Percentiles rank a stretch among this genome's conserved stretches.
Evolutionary conservation across 1,139 yeast genomes (phyloP).

Genomic region (Geotrichum cucujoidarum): DNA sequence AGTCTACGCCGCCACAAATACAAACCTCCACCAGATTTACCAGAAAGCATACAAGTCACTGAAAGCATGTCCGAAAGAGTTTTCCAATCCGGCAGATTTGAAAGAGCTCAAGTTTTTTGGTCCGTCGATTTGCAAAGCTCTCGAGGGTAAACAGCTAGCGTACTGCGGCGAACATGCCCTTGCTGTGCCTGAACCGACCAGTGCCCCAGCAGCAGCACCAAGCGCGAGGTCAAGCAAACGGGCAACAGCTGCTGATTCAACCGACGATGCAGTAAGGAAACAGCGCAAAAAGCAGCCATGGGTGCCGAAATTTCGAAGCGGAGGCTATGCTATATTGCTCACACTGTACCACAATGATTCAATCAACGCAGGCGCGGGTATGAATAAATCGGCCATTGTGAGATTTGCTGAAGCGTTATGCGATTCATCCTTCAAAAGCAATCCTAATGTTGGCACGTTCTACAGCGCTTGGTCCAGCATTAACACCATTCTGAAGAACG

Average conservation of each 20-base stretch:
- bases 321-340: slow-evolving; percentile 79
- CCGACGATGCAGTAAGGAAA: slow-evolving; percentile 22
- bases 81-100: slow-evolving; percentile 50
- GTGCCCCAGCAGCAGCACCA: slow-evolving; percentile 12
- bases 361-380: slow-evolving; percentile 41
- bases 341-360: slow-evolving; percentile 54
- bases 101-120: slow-evolving; percentile 54
- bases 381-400: slow-evolving; percentile 58
- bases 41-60: slow-evolving; percentile 48
- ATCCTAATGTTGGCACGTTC: slow-evolving; percentile 51
- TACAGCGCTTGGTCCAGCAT: slow-evolving; percentile 79
- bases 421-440: slow-evolving; percentile 59
- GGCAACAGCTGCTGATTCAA: slow-evolving; percentile 50
- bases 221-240: slow-evolving; percentile 31
- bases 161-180: slow-evolving; percentile 47
- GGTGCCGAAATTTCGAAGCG: slow-evolving; percentile 74
- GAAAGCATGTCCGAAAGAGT: slow-evolving; percentile 40
- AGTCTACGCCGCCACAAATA: slow-evolving; percentile 36
- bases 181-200: slow-evolving; percentile 14
- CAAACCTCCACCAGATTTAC: slow-evolving; percentile 36
- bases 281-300: slow-evolving; percentile 41
- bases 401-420: slow-evolving; percentile 56
- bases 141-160: slow-evolving; percentile 41
- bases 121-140: slow-evolving; percentile 50
- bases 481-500: slow-evolving; percentile 59